Conservation (phyloP, 371 early-diverging fungal species). For the Mucor lusitanicus region DNA sequence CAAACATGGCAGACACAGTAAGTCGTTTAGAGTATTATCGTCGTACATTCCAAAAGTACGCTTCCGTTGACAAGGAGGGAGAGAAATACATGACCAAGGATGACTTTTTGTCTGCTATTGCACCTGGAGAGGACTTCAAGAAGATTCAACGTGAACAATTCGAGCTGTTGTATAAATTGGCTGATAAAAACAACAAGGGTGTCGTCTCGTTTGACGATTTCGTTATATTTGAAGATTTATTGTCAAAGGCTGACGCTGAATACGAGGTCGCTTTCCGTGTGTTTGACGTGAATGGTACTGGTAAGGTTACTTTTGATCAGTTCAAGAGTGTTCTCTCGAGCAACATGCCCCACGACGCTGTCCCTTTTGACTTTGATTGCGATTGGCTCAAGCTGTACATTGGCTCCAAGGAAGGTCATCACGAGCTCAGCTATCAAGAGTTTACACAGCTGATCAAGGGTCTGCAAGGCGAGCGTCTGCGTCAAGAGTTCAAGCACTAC, state of each 20-base stretch:
- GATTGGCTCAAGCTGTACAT: slow-evolving; percentile 76
- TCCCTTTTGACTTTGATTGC: slow-evolving; percentile 74
- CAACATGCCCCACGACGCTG: slow-evolving; percentile 59
- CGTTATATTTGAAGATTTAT: slow-evolving; percentile 70
- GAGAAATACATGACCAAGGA: slow-evolving; percentile 67
- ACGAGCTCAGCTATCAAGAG: slow-evolving; percentile 71
- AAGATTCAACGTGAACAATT: slow-evolving; percentile 63
- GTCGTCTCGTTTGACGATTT: slow-evolving; percentile 75
- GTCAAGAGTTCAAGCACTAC: slow-evolving; percentile 77
- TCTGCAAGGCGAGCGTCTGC: slow-evolving; percentile 77
- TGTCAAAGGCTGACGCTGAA: slow-evolving; percentile 81
- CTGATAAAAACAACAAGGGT: slow-evolving; percentile 70
- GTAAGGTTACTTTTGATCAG: slow-evolving; percentile 67
- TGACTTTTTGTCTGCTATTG: slow-evolving; percentile 71
- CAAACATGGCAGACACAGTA: slow-evolving; percentile 15
- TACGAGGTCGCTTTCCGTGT: slow-evolving; percentile 79
- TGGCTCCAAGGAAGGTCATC: slow-evolving; percentile 60
- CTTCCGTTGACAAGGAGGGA: slow-evolving; percentile 56
- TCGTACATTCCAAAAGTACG: slow-evolving; percentile 64
- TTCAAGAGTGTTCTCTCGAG: slow-evolving; percentile 67
- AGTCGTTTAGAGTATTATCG: slow-evolving; percentile 51
- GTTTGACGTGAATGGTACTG: slow-evolving; percentile 65
- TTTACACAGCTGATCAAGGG: slow-evolving; percentile 83
- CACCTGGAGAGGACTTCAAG: slow-evolving; percentile 68
- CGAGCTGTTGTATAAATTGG: slow-evolving; percentile 70